These are phyloP conservation scores for Aaosphaeria arxii DNA, from an alignment of 2,329 filamentous ascomycete species.

Conservation along the genomic window DNA sequence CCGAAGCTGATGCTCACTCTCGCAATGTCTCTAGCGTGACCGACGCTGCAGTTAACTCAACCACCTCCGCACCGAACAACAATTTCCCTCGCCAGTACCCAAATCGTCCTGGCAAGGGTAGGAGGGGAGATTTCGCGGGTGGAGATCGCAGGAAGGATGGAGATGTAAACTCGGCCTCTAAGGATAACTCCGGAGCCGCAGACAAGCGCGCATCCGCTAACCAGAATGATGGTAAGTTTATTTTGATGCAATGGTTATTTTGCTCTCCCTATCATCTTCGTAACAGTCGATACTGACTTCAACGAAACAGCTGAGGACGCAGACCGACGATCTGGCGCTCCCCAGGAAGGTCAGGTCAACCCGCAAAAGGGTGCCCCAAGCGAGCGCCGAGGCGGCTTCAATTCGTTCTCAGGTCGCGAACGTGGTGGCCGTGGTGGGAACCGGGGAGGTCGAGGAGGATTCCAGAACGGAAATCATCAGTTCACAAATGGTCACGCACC, in stretches of 20 bases:
- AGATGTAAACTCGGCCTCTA: conserved; percentile 24
- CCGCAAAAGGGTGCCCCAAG: conserved; percentile 20
- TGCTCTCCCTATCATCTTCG: no score
- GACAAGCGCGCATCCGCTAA: conserved; percentile 29
- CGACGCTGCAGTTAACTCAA: conserved; percentile 10
- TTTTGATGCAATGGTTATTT: no score
- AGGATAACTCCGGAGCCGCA: conserved; percentile 25
- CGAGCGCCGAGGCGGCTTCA: conserved; percentile 23
- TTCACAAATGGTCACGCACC: conserved; percentile 41
- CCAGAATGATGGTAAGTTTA: conserved; percentile 30
- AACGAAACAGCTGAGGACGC: conserved; percentile 14
- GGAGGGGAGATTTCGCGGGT: conserved; percentile 26
- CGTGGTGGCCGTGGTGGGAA: conserved; percentile 47
- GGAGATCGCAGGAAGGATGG: conserved; percentile 32
- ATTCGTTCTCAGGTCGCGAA: conserved; percentile 39
- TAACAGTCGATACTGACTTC: no score
- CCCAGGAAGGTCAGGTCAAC: conserved; percentile 26
- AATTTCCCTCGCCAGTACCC: conserved; percentile 28
- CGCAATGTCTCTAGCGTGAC: conserved; percentile 16
- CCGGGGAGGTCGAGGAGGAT: conserved; percentile 42
- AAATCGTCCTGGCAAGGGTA: conserved; percentile 25
- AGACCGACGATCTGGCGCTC: conserved; percentile 25
- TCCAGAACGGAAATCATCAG: conserved; percentile 30
- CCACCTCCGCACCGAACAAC: conserved; percentile 19
- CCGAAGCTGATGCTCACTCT: conserved; percentile 22